Percentiles rank a stretch among this genome's conserved stretches.
Conservation (phyloP, 2,329 filamentous ascomycete species). For the Nigrograna mackinnonii region DNA sequence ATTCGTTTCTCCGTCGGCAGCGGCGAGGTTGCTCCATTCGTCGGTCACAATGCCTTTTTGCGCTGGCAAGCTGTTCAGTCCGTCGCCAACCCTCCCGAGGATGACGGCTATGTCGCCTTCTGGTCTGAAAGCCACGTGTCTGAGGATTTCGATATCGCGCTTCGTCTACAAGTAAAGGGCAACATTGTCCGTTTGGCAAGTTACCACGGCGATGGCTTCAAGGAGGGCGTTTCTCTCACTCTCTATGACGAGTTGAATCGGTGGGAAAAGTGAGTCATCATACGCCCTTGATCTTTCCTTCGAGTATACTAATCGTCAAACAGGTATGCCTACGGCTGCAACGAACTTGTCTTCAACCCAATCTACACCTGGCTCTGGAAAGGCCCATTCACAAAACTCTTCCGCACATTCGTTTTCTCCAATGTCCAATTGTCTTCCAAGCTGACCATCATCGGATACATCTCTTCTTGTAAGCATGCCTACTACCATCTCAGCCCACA, state of each 20-base stretch:
- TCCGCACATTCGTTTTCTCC: slow-evolving; percentile 61
- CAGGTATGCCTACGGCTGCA: slow-evolving; percentile 67
- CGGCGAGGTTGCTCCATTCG: slow-evolving; percentile 73
- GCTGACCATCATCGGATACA: slow-evolving; percentile 70
- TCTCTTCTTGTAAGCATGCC: too few relatives aligned
- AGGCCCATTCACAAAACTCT: slow-evolving; percentile 67
- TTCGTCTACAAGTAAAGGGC: slow-evolving; percentile 69
- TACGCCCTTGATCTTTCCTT: too few relatives aligned
- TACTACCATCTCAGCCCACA: too few relatives aligned
- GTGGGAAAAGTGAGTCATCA: too few relatives aligned
- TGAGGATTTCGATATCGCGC: slow-evolving; percentile 74
- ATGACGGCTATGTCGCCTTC: slow-evolving; percentile 66
- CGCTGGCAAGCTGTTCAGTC: slow-evolving; percentile 67
- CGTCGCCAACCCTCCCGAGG: slow-evolving; percentile 58
- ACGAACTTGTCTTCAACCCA: slow-evolving; percentile 71
- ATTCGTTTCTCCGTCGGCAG: slow-evolving; percentile 70
- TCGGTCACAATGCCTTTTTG: slow-evolving; percentile 76
- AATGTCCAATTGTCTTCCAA: slow-evolving; percentile 68
- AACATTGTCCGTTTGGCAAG: slow-evolving; percentile 70
- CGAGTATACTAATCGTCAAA: not conserved
- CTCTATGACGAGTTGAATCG: slow-evolving; percentile 72
- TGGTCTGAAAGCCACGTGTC: slow-evolving; percentile 77
- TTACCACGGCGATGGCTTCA: slow-evolving; percentile 70
- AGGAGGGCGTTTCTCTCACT: slow-evolving; percentile 72
- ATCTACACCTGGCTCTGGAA: slow-evolving; percentile 62